Evolutionary conservation across 1,139 yeast species (phyloP).

Genomic region (Chernovozyma sophiae-reginae): DNA sequence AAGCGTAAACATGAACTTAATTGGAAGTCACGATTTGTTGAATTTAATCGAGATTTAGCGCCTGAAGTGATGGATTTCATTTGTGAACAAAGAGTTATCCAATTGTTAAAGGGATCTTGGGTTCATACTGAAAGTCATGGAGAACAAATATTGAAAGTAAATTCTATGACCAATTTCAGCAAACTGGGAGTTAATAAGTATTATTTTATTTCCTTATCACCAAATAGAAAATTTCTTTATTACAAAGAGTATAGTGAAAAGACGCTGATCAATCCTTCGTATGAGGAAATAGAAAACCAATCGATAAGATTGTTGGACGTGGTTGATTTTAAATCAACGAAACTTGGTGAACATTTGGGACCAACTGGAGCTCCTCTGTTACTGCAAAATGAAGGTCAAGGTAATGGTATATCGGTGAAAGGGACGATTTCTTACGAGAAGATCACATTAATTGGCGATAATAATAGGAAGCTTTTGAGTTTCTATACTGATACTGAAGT

Average conservation of each 20-base stretch:
- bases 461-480: conserved; percentile 39
- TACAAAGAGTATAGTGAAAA: conserved; percentile 57
- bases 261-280: conserved; percentile 48
- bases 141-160: conserved; percentile 30
- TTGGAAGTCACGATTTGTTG: conserved; percentile 38
- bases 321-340: conserved; percentile 38
- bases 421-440: conserved; percentile 55
- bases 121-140: conserved; percentile 68
- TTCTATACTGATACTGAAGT: conserved; percentile 74
- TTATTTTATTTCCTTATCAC: conserved; percentile 63
- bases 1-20: conserved; percentile 26
- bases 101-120: conserved; percentile 78
- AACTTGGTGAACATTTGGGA: conserved; percentile 32
- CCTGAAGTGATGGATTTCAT: conserved; percentile 70
- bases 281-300: conserved; percentile 46
- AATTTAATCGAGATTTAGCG: conserved; percentile 49
- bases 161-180: conserved; percentile 19
- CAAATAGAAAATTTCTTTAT: conserved; percentile 62
- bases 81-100: conserved; percentile 71
- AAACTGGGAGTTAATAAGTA: conserved; percentile 23
- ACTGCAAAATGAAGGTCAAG: conserved; percentile 19
- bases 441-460: conserved; percentile 45
- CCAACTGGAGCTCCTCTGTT: not conserved
- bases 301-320: conserved; percentile 33
- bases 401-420: conserved; percentile 39